Evolutionary conservation across 2,329 filamentous ascomycete genomes (phyloP).

Genomic region (Venturia aucupariae): DNA sequence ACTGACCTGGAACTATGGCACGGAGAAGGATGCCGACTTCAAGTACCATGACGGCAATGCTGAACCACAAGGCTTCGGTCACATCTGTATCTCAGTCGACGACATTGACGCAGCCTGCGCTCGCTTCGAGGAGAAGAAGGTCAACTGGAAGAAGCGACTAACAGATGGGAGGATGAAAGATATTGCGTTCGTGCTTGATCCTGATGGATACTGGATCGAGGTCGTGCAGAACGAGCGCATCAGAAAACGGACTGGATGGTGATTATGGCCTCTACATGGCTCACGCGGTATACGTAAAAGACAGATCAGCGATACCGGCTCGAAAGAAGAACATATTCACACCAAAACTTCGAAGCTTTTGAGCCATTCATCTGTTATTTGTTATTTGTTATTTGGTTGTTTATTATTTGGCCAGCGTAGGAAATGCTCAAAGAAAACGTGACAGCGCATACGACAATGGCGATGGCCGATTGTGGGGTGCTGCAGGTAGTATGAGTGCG

Average conservation of each 20-base stretch:
- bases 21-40: conserved; percentile 76
- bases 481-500: neutral
- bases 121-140: conserved; percentile 71
- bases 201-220: conserved; percentile 77
- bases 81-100: conserved; percentile 83
- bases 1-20: conserved; percentile 75
- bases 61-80: conserved; percentile 86
- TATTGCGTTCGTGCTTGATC: conserved; percentile 75
- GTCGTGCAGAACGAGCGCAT: conserved; percentile 69
- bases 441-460: neutral
- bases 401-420: neutral
- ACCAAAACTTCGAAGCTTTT: neutral
- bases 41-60: conserved; percentile 89
- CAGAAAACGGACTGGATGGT: conserved; percentile 34
- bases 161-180: conserved; percentile 90
- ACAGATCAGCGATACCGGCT: neutral
- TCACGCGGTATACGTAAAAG: neutral
- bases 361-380: neutral
- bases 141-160: conserved; percentile 90
- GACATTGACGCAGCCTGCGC: conserved; percentile 80
- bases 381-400: too few species aligned
- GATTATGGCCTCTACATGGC: conserved; percentile 15
- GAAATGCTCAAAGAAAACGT: neutral
- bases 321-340: neutral
- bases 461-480: neutral